phyloP scores from a whole-genome alignment of 139 green algal species.

The Auxenochlorella pyrenoidosa region DNA sequence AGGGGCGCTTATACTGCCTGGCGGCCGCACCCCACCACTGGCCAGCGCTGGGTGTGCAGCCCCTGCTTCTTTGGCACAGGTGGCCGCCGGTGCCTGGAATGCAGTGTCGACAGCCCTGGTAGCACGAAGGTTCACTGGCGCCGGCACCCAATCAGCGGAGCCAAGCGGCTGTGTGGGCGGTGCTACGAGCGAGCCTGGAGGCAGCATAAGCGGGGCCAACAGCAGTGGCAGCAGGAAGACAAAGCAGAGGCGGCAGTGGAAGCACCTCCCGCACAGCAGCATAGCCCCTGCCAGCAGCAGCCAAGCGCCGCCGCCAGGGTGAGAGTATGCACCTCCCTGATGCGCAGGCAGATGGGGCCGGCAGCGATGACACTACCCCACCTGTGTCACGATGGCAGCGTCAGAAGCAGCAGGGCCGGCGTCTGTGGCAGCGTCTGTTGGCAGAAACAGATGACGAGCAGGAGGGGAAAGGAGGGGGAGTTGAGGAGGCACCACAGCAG shows the following conservation, averaged over 20 bases:
- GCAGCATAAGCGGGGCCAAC: background rate
- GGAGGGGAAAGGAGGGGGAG: no score
- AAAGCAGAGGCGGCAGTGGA: background rate
- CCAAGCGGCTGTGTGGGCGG: background rate
- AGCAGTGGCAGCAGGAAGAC: background rate
- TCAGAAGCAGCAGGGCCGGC: background rate
- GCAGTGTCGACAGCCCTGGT: no score
- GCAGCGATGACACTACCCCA: no score
- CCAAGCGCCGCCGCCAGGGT: background rate
- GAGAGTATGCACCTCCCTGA: background rate
- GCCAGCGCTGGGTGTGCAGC: no score
- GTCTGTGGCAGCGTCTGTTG: background rate
- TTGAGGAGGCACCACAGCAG: no score
- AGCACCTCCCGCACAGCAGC: background rate
- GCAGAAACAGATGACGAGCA: no score
- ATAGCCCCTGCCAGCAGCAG: background rate
- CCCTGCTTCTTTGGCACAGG: no score
- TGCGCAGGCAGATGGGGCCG: background rate
- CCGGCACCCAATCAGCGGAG: background rate
- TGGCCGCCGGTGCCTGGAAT: no score
- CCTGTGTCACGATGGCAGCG: no score
- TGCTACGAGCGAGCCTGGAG: background rate
- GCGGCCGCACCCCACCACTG: no score
- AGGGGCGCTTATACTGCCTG: no score
- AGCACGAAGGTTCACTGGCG: background rate